Conservation (phyloP, 352 stramenopile genomes). For the Globisporangium alternatum region DNA sequence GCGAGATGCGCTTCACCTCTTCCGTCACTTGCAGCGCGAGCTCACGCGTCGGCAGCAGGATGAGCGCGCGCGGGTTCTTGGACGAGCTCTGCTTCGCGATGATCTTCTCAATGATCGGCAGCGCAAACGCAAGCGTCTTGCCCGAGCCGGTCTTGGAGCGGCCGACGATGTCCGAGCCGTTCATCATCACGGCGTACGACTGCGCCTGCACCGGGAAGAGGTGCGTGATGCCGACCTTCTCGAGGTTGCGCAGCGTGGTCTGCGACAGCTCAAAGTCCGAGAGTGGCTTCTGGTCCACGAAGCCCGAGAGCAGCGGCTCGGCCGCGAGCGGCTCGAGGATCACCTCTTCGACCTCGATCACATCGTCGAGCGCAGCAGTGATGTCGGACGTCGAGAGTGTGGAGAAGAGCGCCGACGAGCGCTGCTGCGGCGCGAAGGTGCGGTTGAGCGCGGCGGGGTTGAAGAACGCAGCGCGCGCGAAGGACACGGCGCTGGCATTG, state of each 20-base stretch:
- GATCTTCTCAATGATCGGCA: conserved; percentile 80
- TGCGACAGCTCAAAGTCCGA: conserved; percentile 64
- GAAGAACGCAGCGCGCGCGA: conserved; percentile 9
- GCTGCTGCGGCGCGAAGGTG: conserved; percentile 43
- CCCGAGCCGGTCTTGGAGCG: conserved; percentile 81
- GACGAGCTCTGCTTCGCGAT: conserved; percentile 31
- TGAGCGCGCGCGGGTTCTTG: conserved; percentile 86
- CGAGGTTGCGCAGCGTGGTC: conserved; percentile 55
- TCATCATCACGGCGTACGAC: conserved; percentile 82
- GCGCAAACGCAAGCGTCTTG: conserved; percentile 64
- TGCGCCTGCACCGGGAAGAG: conserved; percentile 82
- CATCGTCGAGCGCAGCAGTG: not conserved
- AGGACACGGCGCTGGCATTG: not conserved
- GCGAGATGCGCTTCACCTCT: conserved; percentile 81
- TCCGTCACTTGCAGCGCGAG: conserved; percentile 96
- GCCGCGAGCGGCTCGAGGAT: conserved; percentile 38
- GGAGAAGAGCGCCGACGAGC: conserved; percentile 9
- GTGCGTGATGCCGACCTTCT: conserved; percentile 66
- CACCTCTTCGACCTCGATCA: conserved; percentile 32
- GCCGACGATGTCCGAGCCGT: conserved; percentile 76
- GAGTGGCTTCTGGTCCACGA: conserved; percentile 72
- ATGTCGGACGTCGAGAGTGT: conserved; percentile 23
- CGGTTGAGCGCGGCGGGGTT: conserved; percentile 21
- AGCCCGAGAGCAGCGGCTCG: conserved; percentile 32
- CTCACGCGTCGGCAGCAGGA: conserved; percentile 97